Base-by-base conservation (phyloP, 2,329 filamentous ascomycete genomes). In the Helicocarpus griseus region DNA sequence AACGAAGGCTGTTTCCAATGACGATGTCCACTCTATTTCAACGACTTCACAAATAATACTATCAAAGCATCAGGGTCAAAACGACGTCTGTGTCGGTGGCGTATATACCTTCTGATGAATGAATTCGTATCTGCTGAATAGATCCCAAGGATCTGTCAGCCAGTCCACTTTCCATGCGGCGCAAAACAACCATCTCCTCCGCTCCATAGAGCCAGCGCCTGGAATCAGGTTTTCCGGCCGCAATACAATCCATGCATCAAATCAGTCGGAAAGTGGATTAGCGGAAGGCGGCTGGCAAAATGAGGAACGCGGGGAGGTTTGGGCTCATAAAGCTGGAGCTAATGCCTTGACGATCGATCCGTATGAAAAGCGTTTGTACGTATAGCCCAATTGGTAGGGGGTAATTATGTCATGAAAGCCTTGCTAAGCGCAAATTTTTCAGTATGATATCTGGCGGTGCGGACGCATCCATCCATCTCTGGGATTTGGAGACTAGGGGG, bases 391-490 rank as follows among this genome's bases (percentile, higher is more conserved):
- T 6, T 13, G 17, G 9, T 13, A 14, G 8, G 14, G 31, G 13
- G 14, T 13, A 5, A 22, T 19, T 9, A 6, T 22, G 22, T 31
- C 13, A 21, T 7, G 45, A 36, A 39, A 5, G 28, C 40, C 6
- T 19, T 47, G 31, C 45, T 47, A 47, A 45, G 29, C 52, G 46
- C 21, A 5, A 48, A 9, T 17, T 17, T 47, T 52, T 21, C 60
- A 86, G 87, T 58, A 77, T 96, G 56, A 69, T 95, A 1, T 95
- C 90, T 0, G 91, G 88, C 3, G 89, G 90, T 28, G 85, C 87
- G 4, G 89, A 95, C 63, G 87, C 86, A 8, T 86, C 86, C 0
- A 81, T 96, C 62, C 86, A 83, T 58, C 71, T 96, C 43, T 96
- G 90, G 90, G 85, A 96, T 68, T 78, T 96, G 5, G 86, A 95